Evolutionary conservation across 2,329 filamentous ascomycete species (phyloP).

Genomic region (Fusarium tuaranense): DNA sequence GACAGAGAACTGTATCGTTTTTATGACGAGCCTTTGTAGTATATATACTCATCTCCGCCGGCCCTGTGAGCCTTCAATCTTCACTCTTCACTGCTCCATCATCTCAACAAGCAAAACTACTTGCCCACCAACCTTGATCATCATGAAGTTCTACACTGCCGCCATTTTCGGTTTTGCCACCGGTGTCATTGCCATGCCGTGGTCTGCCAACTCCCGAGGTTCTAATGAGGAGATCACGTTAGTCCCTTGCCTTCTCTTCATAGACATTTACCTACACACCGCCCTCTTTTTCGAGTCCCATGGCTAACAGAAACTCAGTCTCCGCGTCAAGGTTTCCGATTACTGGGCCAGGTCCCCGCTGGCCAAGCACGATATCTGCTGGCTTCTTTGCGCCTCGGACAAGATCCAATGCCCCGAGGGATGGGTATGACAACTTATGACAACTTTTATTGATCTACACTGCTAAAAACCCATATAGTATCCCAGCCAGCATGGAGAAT

Average conservation of each 20-base stretch:
- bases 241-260: not conserved
- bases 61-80: not conserved
- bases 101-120: not conserved
- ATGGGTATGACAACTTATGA: not conserved
- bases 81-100: not conserved
- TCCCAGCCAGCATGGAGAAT: not conserved
- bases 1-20: not conserved
- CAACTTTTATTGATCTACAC: accelerated
- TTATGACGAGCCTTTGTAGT: not conserved
- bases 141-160: conserved; percentile 8
- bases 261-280: too few species aligned
- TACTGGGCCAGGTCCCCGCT: not conserved
- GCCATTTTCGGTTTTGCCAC: not conserved
- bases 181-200: conserved; percentile 6
- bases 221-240: conserved; percentile 13
- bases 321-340: conserved; percentile 15
- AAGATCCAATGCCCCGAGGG: not conserved
- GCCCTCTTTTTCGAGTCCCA: too few species aligned
- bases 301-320: not conserved
- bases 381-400: not conserved
- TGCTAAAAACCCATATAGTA: not conserved
- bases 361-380: not conserved
- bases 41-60: not conserved
- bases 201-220: not conserved
- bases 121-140: not conserved